Evolutionary conservation across 139 green algal genomes (phyloP), one percentile per base, ranked within the genome.

Genomic region (Coccomyxa sp.): DNA sequence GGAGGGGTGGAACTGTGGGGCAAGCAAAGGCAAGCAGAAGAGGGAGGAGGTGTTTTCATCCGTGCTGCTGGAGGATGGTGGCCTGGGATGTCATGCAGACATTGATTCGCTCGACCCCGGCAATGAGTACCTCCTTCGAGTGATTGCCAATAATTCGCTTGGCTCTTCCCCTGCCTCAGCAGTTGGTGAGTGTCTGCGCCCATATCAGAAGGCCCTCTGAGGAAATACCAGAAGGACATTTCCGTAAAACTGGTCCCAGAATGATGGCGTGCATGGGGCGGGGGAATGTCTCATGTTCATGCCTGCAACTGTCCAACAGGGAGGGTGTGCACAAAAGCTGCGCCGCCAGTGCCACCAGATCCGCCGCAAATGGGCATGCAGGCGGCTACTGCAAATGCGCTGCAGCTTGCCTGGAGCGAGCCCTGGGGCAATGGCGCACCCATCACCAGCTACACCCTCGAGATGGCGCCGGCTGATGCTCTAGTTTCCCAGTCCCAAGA

Each of bases 101-200:
- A 58, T 91, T 13, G 15, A 68, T 0, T 78, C 45, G 15, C 66
- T 93, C 45, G 75, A 84, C 27, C 84, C 88, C 13, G 91, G 89
- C 31, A 84, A 81, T 21, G 60, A 83, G 7, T 95, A 95, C 77
- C 79, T 86, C 27, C 89, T 93, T 81, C 86, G 90, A n/a, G 86
- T 90, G 76, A 79, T 79, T 59, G 91, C 91, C 13, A 75, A 88
- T 17, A 95, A 93, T 82, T 79, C 30, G 13, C 85, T 90, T 57
- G 91, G 92, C 14, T 28, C 80, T 13, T 89, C 89, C 21, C 58
- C 58, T 45, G 30, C 75, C 75, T 81, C 58, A 28, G 57, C 21
- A 25, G 63, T 28, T 63, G 75, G 76, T 85, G 38, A 32, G 75
- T 45, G 10, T 15, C 38, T 30, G 0, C 15, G 21, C 32, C 59